Evolutionary conservation across 108 stramenopile genomes (phyloP), one percentile per base, ranked within the genome.

Genomic region (Chaetoceros muelleri): DNA sequence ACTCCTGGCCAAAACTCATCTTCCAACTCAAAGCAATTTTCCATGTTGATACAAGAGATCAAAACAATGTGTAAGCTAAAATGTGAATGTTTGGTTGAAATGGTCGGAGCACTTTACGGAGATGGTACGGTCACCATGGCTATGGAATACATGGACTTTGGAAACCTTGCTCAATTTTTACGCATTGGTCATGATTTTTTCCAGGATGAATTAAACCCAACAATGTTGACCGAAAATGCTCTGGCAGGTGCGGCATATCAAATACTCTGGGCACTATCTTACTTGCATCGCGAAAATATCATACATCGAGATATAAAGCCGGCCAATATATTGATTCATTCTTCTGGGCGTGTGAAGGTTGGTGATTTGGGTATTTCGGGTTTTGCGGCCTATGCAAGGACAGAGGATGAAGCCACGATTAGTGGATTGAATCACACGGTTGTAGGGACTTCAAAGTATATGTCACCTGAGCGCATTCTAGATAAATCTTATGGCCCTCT

Each of bases 261-360:
- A 70, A 69, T 89, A 46, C 52, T 94, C 5, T 81, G 81, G 81
- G 96, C 94, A 3, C 60, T 96, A 26, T 71, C 62, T 1, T 90
- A 87, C 59, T 63, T 96, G n/a, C 96, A 96, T 60, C 59, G 66
- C 51, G 81, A 87, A 67, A 57, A 64, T 28, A 73, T 81, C 34
- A 58, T 96, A 27, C 96, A 96, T 54, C 67, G 96, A 3, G 96
- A 96, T 65, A 73, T 95, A 25, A 96, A 96, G 77, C 94, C 93
- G 10, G 93, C 71, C 5, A 96, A 96, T 68, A 67, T 92, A 0
- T 68, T 96, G 0, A 49, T 94, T 3, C 69, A 85, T 48, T 71
- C 70, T 13, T 45, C 64, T 13, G 95, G 96, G 1, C 59, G 58
- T 29, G 85, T 91, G 16, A 95, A 95, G 61, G 79, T 96, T 30